These are phyloP conservation scores for Alliaria petiolata DNA, from an alignment of 345 rosid genomes.

Conservation along the genomic window DNA sequence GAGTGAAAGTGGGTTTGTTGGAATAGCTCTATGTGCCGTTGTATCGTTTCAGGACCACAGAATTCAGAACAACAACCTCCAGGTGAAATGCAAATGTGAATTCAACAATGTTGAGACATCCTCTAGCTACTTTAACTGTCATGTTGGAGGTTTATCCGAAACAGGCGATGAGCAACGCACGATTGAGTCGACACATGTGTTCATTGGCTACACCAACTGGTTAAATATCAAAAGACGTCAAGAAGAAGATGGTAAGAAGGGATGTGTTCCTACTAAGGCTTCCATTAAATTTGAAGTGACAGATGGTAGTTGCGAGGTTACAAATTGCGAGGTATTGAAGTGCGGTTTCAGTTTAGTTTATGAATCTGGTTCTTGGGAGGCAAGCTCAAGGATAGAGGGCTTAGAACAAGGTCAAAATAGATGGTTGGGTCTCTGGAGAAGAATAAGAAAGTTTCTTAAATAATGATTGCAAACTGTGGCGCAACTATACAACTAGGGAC, in stretches of 20 bases:
- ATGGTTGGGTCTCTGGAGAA: no score
- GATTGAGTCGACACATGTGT: not conserved
- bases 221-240: not conserved
- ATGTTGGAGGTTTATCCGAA: slow-evolving; percentile 10
- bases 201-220: slow-evolving; percentile 16
- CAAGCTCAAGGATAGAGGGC: no score
- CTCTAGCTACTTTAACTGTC: not conserved
- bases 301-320: not conserved
- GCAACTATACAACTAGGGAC: no score
- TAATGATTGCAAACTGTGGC: no score
- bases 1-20: not conserved
- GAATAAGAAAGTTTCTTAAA: no score
- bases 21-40: slow-evolving; percentile 5
- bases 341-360: slow-evolving; percentile 2
- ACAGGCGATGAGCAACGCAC: not conserved
- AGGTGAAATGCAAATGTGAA: not conserved
- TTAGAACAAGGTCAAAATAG: no score
- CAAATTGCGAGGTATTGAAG: not conserved
- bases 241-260: not conserved
- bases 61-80: not conserved
- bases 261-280: not conserved
- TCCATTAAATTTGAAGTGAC: not conserved
- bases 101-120: not conserved
- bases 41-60: not conserved
- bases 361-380: not conserved